Percentiles rank a stretch among this genome's conserved stretches.
phyloP scores from a whole-genome alignment of 2,329 filamentous ascomycete genomes.

The Lecanicillium sp. region DNA sequence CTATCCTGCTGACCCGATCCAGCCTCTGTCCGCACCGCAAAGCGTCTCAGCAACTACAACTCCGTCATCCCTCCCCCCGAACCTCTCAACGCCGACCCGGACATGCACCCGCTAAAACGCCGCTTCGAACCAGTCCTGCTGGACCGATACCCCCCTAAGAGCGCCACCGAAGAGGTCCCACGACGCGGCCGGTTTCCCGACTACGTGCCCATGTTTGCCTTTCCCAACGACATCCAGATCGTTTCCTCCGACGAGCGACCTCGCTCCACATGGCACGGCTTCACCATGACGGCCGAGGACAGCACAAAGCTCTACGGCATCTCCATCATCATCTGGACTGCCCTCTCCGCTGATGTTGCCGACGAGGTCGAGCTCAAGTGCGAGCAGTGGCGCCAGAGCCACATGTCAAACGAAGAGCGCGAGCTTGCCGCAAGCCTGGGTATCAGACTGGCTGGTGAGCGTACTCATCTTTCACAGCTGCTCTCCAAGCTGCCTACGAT shows the following conservation, averaged over 20 bases:
- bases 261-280: constrained; percentile 96
- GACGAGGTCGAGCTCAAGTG: constrained; percentile 78
- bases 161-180: constrained; percentile 71
- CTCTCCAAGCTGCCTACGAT: constrained; percentile 76
- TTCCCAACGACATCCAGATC: constrained; percentile 95
- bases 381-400: constrained; percentile 75
- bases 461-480: constrained; percentile 83
- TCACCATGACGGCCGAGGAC: constrained; percentile 93
- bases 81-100: constrained; percentile 78
- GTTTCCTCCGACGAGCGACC: constrained; percentile 92
- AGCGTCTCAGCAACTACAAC: constrained; percentile 92
- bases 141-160: constrained; percentile 84
- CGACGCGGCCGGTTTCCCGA: constrained; percentile 85
- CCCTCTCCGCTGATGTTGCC: constrained; percentile 72
- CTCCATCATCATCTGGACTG: constrained; percentile 87
- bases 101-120: constrained; percentile 93
- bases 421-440: constrained; percentile 90
- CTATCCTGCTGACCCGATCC: constrained; percentile 23
- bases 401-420: constrained; percentile 86
- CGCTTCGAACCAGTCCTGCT: constrained; percentile 94
- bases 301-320: constrained; percentile 90
- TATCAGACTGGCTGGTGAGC: constrained; percentile 77
- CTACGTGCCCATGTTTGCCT: constrained; percentile 98
- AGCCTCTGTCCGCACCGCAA: constrained; percentile 70
- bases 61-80: constrained; percentile 93